Conservation (phyloP, 306 rosid species). For the Sechiopsis laciniata region DNA sequence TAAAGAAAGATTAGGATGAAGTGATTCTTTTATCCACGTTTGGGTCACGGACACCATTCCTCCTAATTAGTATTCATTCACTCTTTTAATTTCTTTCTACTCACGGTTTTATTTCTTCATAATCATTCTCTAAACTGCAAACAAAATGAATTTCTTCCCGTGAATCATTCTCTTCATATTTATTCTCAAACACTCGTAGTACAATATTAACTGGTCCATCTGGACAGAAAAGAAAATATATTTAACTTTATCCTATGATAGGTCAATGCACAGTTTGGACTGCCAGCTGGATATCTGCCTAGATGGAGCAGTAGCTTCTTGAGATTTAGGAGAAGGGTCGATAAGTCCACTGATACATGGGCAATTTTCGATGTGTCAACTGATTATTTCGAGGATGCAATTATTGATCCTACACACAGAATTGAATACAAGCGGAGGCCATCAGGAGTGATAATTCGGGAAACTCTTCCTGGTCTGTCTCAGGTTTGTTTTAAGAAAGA, state of each 20-base stretch:
- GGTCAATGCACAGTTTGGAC: constrained; percentile 28
- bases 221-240: not conserved
- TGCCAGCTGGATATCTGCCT: constrained; percentile 29
- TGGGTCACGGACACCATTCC: too few species aligned
- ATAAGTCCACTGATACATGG: not conserved
- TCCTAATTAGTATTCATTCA: too few species aligned
- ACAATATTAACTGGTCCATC: too few species aligned
- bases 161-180: too few species aligned
- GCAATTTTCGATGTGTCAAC: constrained; percentile 28
- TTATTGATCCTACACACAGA: constrained; percentile 1
- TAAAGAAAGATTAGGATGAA: not conserved
- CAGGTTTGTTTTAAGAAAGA: constrained; percentile 23
- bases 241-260: not conserved
- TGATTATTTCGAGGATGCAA: constrained; percentile 22
- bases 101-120: too few species aligned
- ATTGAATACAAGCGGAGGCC: constrained; percentile 25
- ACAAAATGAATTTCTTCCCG: too few species aligned
- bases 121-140: too few species aligned
- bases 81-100: too few species aligned
- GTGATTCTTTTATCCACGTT: too few species aligned
- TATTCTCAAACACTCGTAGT: too few species aligned
- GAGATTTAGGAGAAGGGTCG: constrained; percentile 16
- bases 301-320: constrained; percentile 22
- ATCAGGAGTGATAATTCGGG: constrained; percentile 29
- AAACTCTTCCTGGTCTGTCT: not conserved